Evolutionary conservation across 306 rosid genomes (phyloP), one percentile per base, ranked within the genome.

Genomic region (Medicago ruthenica): DNA sequence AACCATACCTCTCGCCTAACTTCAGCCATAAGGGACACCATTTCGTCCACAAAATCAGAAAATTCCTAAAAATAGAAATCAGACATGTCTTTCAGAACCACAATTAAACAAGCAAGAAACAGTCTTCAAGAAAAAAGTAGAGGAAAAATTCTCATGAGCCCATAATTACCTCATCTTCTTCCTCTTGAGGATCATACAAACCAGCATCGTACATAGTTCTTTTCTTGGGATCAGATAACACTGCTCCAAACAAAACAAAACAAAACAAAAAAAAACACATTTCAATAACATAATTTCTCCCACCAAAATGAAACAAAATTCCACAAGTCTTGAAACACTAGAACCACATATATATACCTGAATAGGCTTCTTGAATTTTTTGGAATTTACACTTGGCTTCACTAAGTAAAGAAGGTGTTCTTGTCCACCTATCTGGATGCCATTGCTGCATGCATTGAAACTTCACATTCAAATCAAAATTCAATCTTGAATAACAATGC

Each of bases 371-470:
- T 83, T 88, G 98, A 63, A 93, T 88, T 58, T 80, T 85, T 80
- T 91, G 98, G 77, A 93, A 91, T 34, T 81, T 93, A 10, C 53
- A 75, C 34, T 91, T 91, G 39, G 98, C 92, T 75, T 86, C 85
- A 18, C 80, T 84, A 54, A 86, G 42, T 7, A 84, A 59, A 58
- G 89, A 88, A 70, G 98, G 96, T 0, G 79, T 76, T 73, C 80
- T 83, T 17, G 89, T 79, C 88, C 96, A 89, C 62, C 83, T 81
- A 84, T 93, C 98, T 0, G 98, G 98, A 79, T 93, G 98, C 96
- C 97, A 93, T 77, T 73, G 88, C 96, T 91, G 78, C 85, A 82
- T 51, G 18, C 42, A 76, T 41, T 42, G 12, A 31, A 31, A 31
- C 11, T 14, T 12, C 15, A 21, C n/a, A 44, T 31, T 62, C 62